phyloP scores from a whole-genome alignment of 345 rosid genomes.

The Schrenkiella parvula region DNA sequence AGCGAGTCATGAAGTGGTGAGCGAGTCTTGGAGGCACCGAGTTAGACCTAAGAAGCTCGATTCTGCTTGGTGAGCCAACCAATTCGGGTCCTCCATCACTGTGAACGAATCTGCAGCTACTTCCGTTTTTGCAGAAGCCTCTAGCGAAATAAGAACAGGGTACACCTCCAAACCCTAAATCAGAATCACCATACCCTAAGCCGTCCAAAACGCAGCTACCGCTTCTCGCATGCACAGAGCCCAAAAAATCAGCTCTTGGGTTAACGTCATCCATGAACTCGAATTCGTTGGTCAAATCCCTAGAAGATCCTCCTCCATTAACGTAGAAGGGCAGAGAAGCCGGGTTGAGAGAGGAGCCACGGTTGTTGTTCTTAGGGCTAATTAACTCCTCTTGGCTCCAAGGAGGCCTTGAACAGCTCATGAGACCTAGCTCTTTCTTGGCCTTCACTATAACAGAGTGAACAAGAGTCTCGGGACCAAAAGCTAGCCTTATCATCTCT shows the following conservation, averaged over 20 bases:
- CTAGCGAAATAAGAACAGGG: constrained; percentile 87
- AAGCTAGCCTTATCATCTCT: constrained; percentile 90
- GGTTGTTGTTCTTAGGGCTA: constrained; percentile 37
- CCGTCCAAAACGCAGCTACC: constrained; percentile 63
- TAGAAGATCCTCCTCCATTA: constrained; percentile 39
- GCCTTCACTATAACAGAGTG: constrained; percentile 67
- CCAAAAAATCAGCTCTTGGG: constrained; percentile 38
- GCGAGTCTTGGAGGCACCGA: constrained; percentile 60
- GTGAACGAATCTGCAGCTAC: constrained; percentile 77
- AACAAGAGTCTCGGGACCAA: constrained; percentile 76
- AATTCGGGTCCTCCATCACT: constrained; percentile 40
- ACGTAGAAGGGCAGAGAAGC: constrained; percentile 66
- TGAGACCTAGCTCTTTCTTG: constrained; percentile 63
- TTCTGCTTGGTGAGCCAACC: constrained; percentile 74
- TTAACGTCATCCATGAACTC: constrained; percentile 60
- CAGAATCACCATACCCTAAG: constrained; percentile 62
- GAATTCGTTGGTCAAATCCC: constrained; percentile 54
- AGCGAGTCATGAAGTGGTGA: constrained; percentile 59
- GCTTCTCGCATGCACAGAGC: constrained; percentile 60
- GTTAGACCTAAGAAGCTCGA: constrained; percentile 83
- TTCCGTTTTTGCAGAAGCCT: constrained; percentile 90
- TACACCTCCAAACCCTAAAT: constrained; percentile 72
- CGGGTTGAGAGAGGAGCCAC: constrained; percentile 47
- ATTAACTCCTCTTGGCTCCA: constrained; percentile 54
- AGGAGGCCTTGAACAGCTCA: constrained; percentile 39